Base-by-base conservation (phyloP, 2,329 filamentous ascomycete genomes). In the Simplicillium sp. region DNA sequence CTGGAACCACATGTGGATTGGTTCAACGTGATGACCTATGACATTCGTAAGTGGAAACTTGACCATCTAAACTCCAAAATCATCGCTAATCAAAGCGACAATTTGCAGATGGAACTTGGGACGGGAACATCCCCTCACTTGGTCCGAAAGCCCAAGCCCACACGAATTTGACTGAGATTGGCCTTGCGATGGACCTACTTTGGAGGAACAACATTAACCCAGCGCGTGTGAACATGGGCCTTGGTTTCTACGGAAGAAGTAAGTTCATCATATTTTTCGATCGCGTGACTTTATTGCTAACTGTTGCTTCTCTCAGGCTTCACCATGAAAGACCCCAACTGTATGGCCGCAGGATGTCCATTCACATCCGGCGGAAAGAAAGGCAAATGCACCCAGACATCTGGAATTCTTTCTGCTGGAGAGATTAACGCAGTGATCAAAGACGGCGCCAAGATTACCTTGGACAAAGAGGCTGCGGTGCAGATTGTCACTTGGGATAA, bases 21-120 rank as follows among this genome's bases (percentile, higher is more conserved):
- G 46, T 59, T 67, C 46, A 71, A 67, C 42, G 31, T 71, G n/a
- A 65, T 71, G 56, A 55, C 56, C 0, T 70, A 70, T 44, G 65
- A 71, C 43, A 43, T 70, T 0, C 64, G 36, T 38, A 38, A 29
- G 36, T n/a, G n/a, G n/a, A n/a, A n/a, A n/a, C n/a, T n/a, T n/a
- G n/a, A n/a, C n/a, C n/a, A n/a, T n/a, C n/a, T n/a, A n/a, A n/a
- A n/a, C n/a, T n/a, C n/a, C n/a, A n/a, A n/a, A n/a, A n/a, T 12
- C 17, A 14, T 37, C 3, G 6, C 18, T n/a, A 37, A 28, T 17
- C 35, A 25, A 50, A 38, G 25, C n/a, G n/a, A 16, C 2, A 2
- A 31, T 31, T 65, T 44, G 38, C 66, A 1, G 60, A 68, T 41
- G 64, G 64, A 1, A 39, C 49, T 2, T 66, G 61, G 59, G 62